Evolutionary conservation across 2,329 filamentous ascomycete species (phyloP).

Genomic region (Sporothrix inflata): DNA sequence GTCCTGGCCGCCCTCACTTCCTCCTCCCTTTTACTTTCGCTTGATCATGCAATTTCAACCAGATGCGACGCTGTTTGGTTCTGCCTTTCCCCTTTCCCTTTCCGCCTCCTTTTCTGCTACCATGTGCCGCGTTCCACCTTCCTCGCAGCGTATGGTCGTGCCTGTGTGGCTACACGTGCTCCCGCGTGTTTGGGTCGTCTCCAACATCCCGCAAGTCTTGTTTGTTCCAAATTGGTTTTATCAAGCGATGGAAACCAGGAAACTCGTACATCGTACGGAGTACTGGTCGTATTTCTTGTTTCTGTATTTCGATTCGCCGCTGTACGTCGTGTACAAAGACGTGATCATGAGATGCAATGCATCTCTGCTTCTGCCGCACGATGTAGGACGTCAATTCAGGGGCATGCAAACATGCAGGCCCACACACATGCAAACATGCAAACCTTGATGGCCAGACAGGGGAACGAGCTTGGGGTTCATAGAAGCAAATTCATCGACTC

Average conservation of each 20-base stretch:
- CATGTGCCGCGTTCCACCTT: background rate
- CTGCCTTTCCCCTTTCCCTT: no score
- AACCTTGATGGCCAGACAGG: no score
- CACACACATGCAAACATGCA: no score
- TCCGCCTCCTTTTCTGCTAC: background rate
- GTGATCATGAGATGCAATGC: no score
- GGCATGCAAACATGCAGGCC: no score
- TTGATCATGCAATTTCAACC: background rate
- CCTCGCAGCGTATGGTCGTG: background rate
- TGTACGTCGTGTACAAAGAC: no score
- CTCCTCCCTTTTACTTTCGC: background rate
- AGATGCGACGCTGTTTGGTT: background rate
- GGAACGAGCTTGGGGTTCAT: no score
- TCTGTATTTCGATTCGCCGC: background rate
- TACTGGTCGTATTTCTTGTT: background rate
- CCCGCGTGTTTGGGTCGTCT: background rate
- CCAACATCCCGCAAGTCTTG: background rate
- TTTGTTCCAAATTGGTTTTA: background rate
- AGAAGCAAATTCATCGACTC: no score
- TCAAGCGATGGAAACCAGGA: background rate
- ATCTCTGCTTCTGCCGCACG: no score
- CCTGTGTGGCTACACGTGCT: background rate
- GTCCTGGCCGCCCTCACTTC: background rate
- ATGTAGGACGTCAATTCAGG: no score
- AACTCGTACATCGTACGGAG: background rate